Evolutionary conservation across 139 green algal species (phyloP), one percentile per base, ranked within the genome.

Genomic region (Chlorella ohadii): DNA sequence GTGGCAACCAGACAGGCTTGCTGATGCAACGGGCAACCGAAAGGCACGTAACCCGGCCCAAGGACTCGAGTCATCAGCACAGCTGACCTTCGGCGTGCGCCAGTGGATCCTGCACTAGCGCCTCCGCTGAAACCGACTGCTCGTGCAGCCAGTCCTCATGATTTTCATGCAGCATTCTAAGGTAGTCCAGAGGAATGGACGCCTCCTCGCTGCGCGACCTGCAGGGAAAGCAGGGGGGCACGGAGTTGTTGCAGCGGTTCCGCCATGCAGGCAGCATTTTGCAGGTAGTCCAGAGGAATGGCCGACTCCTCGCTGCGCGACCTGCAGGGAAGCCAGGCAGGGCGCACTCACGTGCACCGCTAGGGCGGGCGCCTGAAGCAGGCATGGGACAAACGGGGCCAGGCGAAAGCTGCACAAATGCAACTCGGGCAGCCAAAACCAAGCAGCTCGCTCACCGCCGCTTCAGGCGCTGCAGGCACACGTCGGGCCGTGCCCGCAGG

Each of bases 141-240:
- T 59, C 51, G 15, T 47, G 47, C 51, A 88, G 82, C 96, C 96
- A 99, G 72, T 97, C 91, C 89, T 99, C 96, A 84, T 99, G 96
- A 77, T 96, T 96, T 41, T 92, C 73, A 84, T 99, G 96, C 70
- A 99, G 90, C 51, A 84, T 85, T 80, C 95, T 86, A 44, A 99
- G 88, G 89, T 99, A 99, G 1, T 92, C 87, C 16, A 92, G 84
- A 55, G 76, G 79, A 33, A 97, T 86, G 16, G 51, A 74, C 19
- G 34, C 77, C 86, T 96, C 93, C 86, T 96, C 93, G 67, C 73
- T 73, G 2, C 93, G 82, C 3, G 67, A 87, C 2, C 93, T 87
- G 74, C 73, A 76, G 61, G 39, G 92, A 84, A 28, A 68, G 23
- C 63, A 91, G 80, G 82, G 91, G 94, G 39, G 36, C 9, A 0